Base-by-base conservation (phyloP, 2,329 filamentous ascomycete species). In the Coniochaeta sp. region DNA sequence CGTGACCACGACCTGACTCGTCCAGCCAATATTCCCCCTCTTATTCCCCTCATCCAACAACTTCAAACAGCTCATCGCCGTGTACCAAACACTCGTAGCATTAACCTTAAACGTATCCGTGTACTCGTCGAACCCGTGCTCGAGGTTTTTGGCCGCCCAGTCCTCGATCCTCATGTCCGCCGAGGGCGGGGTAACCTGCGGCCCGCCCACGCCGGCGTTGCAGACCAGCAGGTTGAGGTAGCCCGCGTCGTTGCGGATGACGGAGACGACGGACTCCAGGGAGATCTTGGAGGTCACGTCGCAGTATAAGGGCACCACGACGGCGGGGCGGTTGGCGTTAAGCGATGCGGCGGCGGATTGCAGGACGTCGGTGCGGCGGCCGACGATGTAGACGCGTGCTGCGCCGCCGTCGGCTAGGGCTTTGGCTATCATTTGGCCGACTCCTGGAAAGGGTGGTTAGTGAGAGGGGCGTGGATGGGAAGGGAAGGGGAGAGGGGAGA, bases 11-110 rank as follows among this genome's bases (percentile, higher is more conserved):
- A 84, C 71, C 63, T 83, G 79, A 28, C 76, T 77, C 26, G 67
- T 71, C 63, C 78, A 75, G 22, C 71, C 70, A 20, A 84, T 69
- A 51, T 81, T 83, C 6, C 78, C 73, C 48, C 74, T 71, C 58
- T 85, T 79, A 28, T 89, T 86, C 0, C 85, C 86, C 20, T 64
- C 63, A 38, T 87, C 79, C 4, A 92, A 71, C 2, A 92, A 72
- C 6, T 81, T 81, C 30, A 92, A 67, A 57, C 91, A 87, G 0
- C 85, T 82, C 55, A 90, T 83, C 2, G 82, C 81, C 6, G 83
- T 87, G 65, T 85, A 91, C 78, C 88, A 94, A 0, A 89, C 80
- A 3, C 82, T 76, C 1, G 82, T 81, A 12, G 83, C 78, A 57
- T 92, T 90, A 30, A 87, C 85, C 26, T 79, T 78, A 66, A 87